Evolutionary conservation across 345 rosid genomes (phyloP).

Genomic region (Limnanthes douglasii): DNA sequence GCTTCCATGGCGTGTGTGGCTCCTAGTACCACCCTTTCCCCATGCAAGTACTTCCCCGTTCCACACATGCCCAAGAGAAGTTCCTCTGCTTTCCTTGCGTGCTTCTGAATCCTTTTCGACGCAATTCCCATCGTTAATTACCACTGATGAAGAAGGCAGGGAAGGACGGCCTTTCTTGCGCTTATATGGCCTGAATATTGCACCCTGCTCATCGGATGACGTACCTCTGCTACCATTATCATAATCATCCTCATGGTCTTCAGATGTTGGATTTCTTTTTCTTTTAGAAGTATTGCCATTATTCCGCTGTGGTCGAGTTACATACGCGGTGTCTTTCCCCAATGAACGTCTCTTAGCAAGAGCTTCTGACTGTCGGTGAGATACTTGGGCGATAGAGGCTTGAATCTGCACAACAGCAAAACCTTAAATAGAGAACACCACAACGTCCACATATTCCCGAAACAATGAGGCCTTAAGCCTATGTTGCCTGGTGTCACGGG

Average conservation of each 20-base stretch:
- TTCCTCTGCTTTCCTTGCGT: conserved; percentile 46
- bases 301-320: too few relatives aligned
- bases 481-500: too few relatives aligned
- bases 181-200: conserved; percentile 47
- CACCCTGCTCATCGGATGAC: conserved; percentile 74
- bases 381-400: conserved; percentile 86
- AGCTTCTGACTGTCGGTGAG: conserved; percentile 81
- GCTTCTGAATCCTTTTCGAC: conserved; percentile 47
- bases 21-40: conserved; percentile 92
- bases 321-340: too few relatives aligned
- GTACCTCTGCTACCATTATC: conserved; percentile 62
- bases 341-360: conserved; percentile 53
- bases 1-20: conserved; percentile 86
- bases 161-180: conserved; percentile 41
- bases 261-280: conserved; percentile 47
- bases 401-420: conserved; percentile 51
- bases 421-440: too few relatives aligned
- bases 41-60: conserved; percentile 79
- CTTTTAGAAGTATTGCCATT: conserved; percentile 33
- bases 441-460: too few relatives aligned
- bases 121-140: conserved; percentile 28
- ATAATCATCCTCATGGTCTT: conserved; percentile 63
- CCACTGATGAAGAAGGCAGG: conserved; percentile 57
- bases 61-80: conserved; percentile 72
- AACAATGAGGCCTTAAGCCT: too few relatives aligned